Conservation (phyloP, 768 basidiomycete species). For the Psilocybe tampanensis region DNA sequence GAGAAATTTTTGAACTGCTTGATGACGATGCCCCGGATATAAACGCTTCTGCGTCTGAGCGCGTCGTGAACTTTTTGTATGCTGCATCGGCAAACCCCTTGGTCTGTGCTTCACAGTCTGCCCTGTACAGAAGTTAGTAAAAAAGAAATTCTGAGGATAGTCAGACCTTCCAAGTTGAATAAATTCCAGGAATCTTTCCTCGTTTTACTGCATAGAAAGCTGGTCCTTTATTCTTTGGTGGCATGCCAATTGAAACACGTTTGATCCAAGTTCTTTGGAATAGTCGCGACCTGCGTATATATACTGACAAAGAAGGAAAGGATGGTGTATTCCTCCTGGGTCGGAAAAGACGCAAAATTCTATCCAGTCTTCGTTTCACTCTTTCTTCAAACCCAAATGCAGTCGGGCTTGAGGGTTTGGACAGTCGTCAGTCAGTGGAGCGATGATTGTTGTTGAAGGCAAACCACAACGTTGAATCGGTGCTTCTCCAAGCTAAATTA, state of each 20-base stretch:
- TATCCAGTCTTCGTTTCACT: background rate
- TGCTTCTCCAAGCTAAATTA: background rate
- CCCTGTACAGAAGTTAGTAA: conserved; percentile 46
- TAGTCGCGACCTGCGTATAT: background rate
- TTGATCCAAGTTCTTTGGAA: background rate
- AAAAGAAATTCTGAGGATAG: conserved; percentile 1
- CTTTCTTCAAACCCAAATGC: background rate
- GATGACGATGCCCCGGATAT: conserved; percentile 25
- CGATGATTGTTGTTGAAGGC: background rate
- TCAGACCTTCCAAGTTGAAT: conserved; percentile 61
- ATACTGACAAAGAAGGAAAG: background rate
- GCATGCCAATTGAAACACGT: conserved; percentile 9
- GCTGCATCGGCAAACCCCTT: conserved; percentile 62
- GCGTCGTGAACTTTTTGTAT: conserved; percentile 68
- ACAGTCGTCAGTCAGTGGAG: no score
- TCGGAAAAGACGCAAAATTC: background rate
- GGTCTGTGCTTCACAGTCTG: conserved; percentile 69
- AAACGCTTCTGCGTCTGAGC: conserved; percentile 62
- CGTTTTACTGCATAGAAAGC: conserved; percentile 75
- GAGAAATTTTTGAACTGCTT: background rate
- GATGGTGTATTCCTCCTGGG: background rate
- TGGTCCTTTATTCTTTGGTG: conserved; percentile 37
- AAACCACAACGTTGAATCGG: background rate
- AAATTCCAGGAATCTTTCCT: conserved; percentile 71
- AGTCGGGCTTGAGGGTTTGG: no score